Evolutionary conservation across 1,284 basidiomycete species (phyloP), one percentile per base, ranked within the genome.

Genomic region (Dichomitus squalens): DNA sequence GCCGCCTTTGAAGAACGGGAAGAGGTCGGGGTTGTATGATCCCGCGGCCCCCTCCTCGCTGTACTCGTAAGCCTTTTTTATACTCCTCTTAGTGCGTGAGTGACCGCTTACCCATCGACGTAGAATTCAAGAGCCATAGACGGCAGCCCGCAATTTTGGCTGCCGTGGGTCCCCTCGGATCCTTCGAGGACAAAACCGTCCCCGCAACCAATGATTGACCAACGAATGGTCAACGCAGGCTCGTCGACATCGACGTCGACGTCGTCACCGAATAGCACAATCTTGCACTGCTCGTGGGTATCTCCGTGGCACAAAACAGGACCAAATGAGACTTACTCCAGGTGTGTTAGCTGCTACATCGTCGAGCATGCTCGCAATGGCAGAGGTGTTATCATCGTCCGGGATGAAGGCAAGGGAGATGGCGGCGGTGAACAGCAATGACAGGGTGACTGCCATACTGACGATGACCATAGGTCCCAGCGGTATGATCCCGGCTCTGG

Each of bases 231-330:
- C 44, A 85, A 65, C 0, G 81, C 75, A 0, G 83, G 83, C 64
- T 86, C 83, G 55, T 84, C 82, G 9, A 84, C 70, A 62, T 85
- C 83, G 9, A 84, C 76, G 59, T 84, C 82, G 9, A 85, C 80
- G 52, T 76, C 79, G 60, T 84, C 82, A 7, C 83, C 83, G 1
- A 84, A 65, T 27, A 85, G 72, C 3, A 84, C 76, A 34, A 85
- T 72, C 83, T 84, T 29, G 33, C 39, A 11, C 18, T 25, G 18
- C 20, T 33, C 0, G 43, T 52, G 5, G 44, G 53, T 23, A 21
- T 14, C 11, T 23, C 21, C 33, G 23, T 14, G 4, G 9, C 14
- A n/a, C n/a, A n/a, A n/a, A n/a, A n/a, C 27, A 38, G 4, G 49
- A 18, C 36, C 46, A 23, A 7, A n/a, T 27, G 33, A 16, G 8